Conservation (phyloP, 345 rosid species). For the Trapa bicornis region DNA sequence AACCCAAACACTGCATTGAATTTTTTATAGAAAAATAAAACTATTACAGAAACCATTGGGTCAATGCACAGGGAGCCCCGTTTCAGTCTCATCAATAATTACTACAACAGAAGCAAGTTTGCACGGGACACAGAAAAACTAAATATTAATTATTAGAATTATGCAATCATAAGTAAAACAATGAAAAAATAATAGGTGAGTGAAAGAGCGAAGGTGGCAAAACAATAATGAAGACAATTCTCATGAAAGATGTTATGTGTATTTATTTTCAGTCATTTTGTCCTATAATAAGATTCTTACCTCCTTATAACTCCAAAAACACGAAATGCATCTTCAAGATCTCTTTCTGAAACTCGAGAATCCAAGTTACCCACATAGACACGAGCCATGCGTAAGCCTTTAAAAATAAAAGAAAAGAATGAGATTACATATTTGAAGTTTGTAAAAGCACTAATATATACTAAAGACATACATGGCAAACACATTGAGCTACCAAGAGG, state of each 20-base stretch:
- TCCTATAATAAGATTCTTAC: conserved; percentile 12
- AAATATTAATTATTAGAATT: no score
- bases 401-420: not conserved
- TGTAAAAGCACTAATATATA: not conserved
- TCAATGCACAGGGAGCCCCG: no score
- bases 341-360: conserved; percentile 54
- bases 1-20: conserved; percentile 5
- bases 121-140: no score
- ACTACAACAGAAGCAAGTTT: no score
- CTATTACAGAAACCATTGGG: no score
- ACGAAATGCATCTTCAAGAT: conserved; percentile 68
- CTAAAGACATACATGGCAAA: not conserved
- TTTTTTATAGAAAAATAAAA: no score
- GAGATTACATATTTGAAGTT: not conserved
- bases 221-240: no score
- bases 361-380: conserved; percentile 72
- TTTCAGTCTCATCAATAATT: no score
- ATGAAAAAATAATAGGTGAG: no score
- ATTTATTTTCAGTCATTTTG: not conserved
- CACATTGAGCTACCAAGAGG: not conserved
- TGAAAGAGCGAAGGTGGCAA: no score
- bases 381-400: conserved; percentile 32
- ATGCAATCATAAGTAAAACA: no score
- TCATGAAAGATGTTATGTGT: no score
- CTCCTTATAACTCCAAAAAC: conserved; percentile 59